phyloP scores from a whole-genome alignment of 306 rosid species.

The Sesbania bispinosa region DNA sequence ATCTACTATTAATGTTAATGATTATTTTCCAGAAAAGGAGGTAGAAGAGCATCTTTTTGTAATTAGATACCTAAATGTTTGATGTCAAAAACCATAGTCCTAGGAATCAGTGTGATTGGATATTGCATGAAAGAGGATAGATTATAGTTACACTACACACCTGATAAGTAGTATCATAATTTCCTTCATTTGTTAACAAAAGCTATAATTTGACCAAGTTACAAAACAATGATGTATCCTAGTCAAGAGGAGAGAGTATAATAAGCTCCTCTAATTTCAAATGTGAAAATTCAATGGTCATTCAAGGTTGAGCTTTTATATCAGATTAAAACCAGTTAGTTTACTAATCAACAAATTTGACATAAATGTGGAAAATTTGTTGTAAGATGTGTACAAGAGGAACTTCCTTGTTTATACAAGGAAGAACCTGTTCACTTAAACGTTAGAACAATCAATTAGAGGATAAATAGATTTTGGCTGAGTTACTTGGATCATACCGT shows the following conservation, averaged over 20 bases:
- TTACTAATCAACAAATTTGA: neutral
- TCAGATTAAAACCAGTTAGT: neutral
- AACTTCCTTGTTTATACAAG: neutral
- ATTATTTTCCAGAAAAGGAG: neutral
- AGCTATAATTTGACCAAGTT: neutral
- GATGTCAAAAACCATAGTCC: neutral
- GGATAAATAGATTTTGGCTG: neutral
- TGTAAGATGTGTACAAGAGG: neutral
- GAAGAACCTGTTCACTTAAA: slow-evolving; percentile 9
- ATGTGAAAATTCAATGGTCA: neutral
- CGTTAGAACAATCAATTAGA: neutral
- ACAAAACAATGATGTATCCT: neutral
- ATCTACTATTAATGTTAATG: too few relatives aligned
- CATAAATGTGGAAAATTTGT: neutral
- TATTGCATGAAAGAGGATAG: neutral
- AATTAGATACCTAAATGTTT: neutral
- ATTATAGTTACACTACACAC: neutral
- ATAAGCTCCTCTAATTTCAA: neutral
- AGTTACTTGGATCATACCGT: slow-evolving; percentile 57
- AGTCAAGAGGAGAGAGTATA: neutral
- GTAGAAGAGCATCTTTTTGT: neutral
- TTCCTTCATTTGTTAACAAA: neutral
- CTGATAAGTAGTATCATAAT: neutral
- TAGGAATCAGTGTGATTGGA: neutral
- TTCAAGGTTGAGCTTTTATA: neutral